phyloP scores from a whole-genome alignment of 2,329 filamentous ascomycete genomes.

The Raffaelea deltoideospora region DNA sequence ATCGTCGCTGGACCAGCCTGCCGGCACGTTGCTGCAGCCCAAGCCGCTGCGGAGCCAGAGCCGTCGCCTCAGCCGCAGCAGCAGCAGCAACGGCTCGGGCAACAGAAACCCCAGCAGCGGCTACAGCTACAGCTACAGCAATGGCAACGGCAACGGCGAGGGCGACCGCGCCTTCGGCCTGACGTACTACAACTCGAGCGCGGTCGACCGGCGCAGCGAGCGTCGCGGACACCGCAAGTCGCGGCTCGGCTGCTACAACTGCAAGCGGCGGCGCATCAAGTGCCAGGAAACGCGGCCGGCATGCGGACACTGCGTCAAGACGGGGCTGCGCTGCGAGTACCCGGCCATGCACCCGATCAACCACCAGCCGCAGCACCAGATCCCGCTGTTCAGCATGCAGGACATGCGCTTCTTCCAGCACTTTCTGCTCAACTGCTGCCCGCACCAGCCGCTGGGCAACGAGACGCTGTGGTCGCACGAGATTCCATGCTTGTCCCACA shows the following conservation, averaged over 20 bases:
- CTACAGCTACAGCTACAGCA: conserved; percentile 2
- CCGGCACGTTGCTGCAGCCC: background rate
- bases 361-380: conserved; percentile 41
- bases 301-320: conserved; percentile 49
- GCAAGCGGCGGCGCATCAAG: conserved; percentile 52
- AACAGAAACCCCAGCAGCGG: conserved; percentile 1
- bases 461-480: conserved; percentile 53
- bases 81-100: background rate
- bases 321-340: conserved; percentile 48
- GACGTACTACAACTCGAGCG: background rate
- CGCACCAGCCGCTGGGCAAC: conserved; percentile 48
- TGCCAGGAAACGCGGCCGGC: conserved; percentile 51
- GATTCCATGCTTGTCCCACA: conserved; percentile 51
- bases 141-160: background rate
- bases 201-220: conserved; percentile 22
- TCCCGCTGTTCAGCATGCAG: conserved; percentile 43
- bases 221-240: conserved; percentile 52
- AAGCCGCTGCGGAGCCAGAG: too few species aligned
- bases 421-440: conserved; percentile 45
- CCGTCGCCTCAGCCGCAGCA: too few species aligned
- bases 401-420: conserved; percentile 59
- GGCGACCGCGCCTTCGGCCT: conserved; percentile 4
- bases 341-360: conserved; percentile 33
- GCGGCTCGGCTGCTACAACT: conserved; percentile 50
- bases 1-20: background rate